These are phyloP conservation scores for Colletotrichum liaoningense DNA, from an alignment of 2,329 filamentous ascomycete species.

Conservation along the genomic window DNA sequence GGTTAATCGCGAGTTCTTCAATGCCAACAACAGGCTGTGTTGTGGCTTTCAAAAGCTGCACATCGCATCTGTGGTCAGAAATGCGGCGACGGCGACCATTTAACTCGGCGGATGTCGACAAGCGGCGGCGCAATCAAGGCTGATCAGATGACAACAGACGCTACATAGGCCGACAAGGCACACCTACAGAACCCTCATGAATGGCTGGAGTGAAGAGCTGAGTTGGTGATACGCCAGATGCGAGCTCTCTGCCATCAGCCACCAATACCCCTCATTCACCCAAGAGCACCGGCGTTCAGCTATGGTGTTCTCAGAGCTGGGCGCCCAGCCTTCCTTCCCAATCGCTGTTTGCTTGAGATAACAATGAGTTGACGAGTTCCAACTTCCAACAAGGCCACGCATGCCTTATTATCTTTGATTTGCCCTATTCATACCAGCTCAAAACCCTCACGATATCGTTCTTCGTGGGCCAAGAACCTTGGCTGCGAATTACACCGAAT, in stretches of 20 bases:
- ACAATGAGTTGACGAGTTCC: not conserved
- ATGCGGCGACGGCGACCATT: not conserved
- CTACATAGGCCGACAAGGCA: not conserved
- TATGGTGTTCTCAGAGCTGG: not conserved
- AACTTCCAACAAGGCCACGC: not conserved
- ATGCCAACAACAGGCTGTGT: not conserved
- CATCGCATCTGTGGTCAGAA: not conserved
- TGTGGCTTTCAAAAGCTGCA: not conserved
- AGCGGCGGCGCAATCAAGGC: not conserved
- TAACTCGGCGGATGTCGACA: not conserved
- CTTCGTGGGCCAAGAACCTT: slow-evolving; percentile 22
- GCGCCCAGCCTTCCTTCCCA: not conserved
- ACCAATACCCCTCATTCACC: not conserved
- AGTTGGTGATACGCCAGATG: not conserved
- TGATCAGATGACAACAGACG: not conserved
- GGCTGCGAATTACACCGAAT: slow-evolving; percentile 11
- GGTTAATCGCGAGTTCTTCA: not conserved
- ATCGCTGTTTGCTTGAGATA: not conserved
- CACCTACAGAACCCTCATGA: not conserved
- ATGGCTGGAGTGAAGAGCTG: not conserved
- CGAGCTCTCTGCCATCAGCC: not conserved
- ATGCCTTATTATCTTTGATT: not conserved
- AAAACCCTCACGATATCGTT: not conserved
- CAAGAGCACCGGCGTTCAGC: not conserved
- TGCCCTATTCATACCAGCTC: not conserved